A percentile compares a stretch with the other conserved stretches of the same genome.
These are phyloP conservation scores for Sordariomycetes sp. DNA, from an alignment of 2,329 filamentous ascomycete species.

Conservation along the genomic window DNA sequence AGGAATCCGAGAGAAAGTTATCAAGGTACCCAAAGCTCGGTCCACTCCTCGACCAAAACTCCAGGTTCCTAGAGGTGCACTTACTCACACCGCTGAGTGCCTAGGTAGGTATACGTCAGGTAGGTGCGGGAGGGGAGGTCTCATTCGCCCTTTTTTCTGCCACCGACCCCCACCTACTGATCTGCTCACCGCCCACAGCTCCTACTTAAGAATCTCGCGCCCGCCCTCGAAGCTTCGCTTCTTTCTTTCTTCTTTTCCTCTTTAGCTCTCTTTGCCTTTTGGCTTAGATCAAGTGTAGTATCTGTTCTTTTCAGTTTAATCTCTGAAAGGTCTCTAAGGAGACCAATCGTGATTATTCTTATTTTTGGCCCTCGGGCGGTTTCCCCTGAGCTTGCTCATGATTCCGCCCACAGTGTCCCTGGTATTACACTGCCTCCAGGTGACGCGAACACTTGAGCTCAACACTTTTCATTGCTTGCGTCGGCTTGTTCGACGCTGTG, in stretches of 20 bases:
- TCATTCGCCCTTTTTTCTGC: too few relatives aligned
- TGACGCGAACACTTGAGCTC: conserved; percentile 26
- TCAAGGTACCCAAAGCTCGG: too few relatives aligned
- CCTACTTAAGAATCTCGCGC: conserved; percentile 11
- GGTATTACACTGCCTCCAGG: conserved; percentile 36
- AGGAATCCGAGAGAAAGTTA: too few relatives aligned
- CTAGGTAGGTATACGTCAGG: too few relatives aligned
- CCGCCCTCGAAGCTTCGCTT: conserved; percentile 5
- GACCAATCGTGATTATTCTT: conserved; percentile 70
- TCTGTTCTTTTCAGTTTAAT: conserved; percentile 98
- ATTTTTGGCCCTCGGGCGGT: conserved; percentile 37
- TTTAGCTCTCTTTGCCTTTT: conserved; percentile 42
- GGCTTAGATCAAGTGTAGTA: conserved; percentile 93
- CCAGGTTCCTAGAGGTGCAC: too few relatives aligned
- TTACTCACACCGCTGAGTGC: too few relatives aligned
- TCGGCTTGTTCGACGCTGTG: conserved; percentile 25
- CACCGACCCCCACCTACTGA: conserved; percentile 13
- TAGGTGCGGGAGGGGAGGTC: too few relatives aligned
- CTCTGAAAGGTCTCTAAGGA: conserved; percentile 74
- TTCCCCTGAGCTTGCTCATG: conserved; percentile 32
- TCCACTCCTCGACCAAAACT: too few relatives aligned
- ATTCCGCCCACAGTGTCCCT: conserved; percentile 30
- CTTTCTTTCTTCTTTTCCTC: conserved; percentile 21
- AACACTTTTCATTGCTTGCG: conserved; percentile 30
- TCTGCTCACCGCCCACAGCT: conserved; percentile 14